Base-by-base conservation (phyloP, 106 monocot genomes). In the Dendrobium officinale region DNA sequence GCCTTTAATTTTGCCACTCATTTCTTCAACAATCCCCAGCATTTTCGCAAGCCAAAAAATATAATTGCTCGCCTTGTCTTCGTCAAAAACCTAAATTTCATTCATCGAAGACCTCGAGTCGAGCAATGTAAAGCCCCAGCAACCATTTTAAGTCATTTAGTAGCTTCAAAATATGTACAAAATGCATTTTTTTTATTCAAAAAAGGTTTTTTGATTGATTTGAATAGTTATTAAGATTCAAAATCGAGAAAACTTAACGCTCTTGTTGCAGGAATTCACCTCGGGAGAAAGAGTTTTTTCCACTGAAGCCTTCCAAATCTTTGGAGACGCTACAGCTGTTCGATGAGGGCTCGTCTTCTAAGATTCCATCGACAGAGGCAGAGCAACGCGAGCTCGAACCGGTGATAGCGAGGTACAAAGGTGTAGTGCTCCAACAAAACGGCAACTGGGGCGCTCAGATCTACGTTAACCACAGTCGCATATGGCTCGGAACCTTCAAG, bases 401-500 rank as follows among this genome's bases (percentile, higher is more conserved):
- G 18, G 9, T 22, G 6, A 58, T 73, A 11, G 19, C 78, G n/a
- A 58, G 78, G 31, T 85, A 48, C 82, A 85, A 85, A 78, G 85
- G 85, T 26, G 85, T 85, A 0, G 82, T 85, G 18, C 47, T 82
- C n/a, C 85, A 85, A 67, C 85, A 82, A 26, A 85, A 85, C 75
- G 85, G 85, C 9, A 72, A 82, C 18, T 85, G 85, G 85, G 85
- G 85, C 11, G 85, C 85, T 9, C 85, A 85, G 72, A 85, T 85
- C 78, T 85, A 85, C 79, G 47, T 55, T 5, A 8, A 61, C 64
- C 81, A 79, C 47, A 55, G 72, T 49, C 78, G 85, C 31, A 75
- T 82, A 4, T 85, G 85, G 85, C 82, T 85, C 10, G 85, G 85
- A 6, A 85, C 85, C 19, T 85, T 85, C 82, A 58, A 67, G 42